phyloP scores from a whole-genome alignment of 2,329 filamentous ascomycete species.

The Trichoderma pleuroti region DNA sequence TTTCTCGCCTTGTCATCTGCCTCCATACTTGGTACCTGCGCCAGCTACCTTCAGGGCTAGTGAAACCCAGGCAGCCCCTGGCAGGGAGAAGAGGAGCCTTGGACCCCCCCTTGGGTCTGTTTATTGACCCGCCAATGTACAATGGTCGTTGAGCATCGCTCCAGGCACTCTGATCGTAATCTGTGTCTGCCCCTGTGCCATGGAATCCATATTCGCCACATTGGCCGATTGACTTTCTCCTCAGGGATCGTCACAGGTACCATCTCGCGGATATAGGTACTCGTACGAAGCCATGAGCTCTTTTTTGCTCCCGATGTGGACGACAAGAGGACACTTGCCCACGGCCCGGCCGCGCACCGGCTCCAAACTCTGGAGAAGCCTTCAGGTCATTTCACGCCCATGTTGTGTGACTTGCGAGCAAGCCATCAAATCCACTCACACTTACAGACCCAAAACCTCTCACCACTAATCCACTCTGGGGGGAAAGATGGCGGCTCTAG shows the following conservation, averaged over 20 bases:
- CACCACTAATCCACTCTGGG: conserved; percentile 1
- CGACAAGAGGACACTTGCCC: not conserved
- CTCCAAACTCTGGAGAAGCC: conserved; percentile 4
- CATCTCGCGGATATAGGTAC: not conserved
- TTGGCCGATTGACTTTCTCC: not conserved
- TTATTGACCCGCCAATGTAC: conserved; percentile 14
- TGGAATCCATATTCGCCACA: not conserved
- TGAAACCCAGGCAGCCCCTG: conserved; percentile 17
- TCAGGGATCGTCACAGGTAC: not conserved
- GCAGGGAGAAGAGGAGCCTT: conserved; percentile 14
- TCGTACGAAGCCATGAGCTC: not conserved
- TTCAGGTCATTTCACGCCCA: not conserved
- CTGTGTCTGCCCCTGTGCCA: not conserved
- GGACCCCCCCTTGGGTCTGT: not conserved
- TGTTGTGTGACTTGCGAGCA: not conserved
- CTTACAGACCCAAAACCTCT: not conserved
- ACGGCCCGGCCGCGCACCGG: conserved; percentile 10
- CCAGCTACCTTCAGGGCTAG: conserved; percentile 8
- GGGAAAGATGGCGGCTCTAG: not conserved
- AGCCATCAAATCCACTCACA: not conserved
- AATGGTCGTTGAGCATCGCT: not conserved
- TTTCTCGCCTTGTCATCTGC: conserved; percentile 14
- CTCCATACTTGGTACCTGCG: conserved; percentile 15
- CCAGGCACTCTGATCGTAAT: not conserved
- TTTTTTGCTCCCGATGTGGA: not conserved